Base-by-base conservation (phyloP, 2,329 filamentous ascomycete species). In the Colletotrichum navitas region DNA sequence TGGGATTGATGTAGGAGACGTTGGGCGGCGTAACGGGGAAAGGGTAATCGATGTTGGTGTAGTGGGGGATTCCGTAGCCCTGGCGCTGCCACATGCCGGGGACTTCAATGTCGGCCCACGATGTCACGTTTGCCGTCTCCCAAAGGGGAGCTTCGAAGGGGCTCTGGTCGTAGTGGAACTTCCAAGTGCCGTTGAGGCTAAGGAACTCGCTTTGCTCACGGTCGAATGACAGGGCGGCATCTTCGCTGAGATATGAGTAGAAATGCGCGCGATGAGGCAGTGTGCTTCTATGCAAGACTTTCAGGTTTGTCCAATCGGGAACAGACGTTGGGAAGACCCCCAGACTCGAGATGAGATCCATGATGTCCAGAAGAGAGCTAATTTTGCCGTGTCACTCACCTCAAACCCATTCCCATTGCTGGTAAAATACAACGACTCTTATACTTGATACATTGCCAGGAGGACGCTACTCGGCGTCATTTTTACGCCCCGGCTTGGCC, bases 31-130 rank as follows among this genome's bases (percentile, higher is more conserved):
- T 85, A 0, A 91, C 89, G 0, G 90, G 90, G 76, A 91, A 91
- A 0, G 90, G 91, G 73, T 89, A 93, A 54, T 88, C 83, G 56
- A 91, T 83, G 73, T 93, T 94, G 16, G 91, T 93, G 76, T 93
- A 93, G 61, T 92, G 90, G 0, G 89, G 90, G 34, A 80, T 80
- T 0, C 90, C 90, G 76, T 88, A 89, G n/a, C 90, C 90, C 78
- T 92, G 88, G 12, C 90, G 80, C 77, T 92, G 90, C 91, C 90
- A 92, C 81, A 89, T 88, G 12, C 88, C 87, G 0, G 90, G 90
- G 2, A 92, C 90, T n/a, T 84, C 78, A 70, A 91, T 89, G 47
- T 85, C 79, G 41, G 78, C 79, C 88, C 88, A 90, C 11, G 60
- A 71, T 1, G 68, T 60, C 3, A 47, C 54, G 21, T 68, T 63